phyloP scores from a whole-genome alignment of 495 filamentous ascomycete genomes.

The Barbatosphaeria neglecta region DNA sequence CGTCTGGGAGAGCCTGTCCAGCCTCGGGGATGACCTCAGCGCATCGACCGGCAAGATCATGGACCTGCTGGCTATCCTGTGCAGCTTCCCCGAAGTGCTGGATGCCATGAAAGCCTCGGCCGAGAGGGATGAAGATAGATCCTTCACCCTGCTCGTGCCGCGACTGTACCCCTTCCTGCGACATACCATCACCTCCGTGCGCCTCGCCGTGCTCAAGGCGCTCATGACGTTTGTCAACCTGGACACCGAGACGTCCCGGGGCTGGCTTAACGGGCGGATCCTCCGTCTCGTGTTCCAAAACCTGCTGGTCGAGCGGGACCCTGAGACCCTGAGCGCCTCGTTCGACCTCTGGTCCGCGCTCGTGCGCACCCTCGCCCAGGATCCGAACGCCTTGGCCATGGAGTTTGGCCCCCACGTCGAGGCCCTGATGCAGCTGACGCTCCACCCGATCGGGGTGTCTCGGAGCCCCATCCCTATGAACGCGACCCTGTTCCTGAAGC shows the following conservation, averaged over 20 bases:
- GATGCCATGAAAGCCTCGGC: slow-evolving; percentile 91
- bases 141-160: slow-evolving; percentile 84
- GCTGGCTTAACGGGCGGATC: slow-evolving; percentile 85
- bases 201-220: slow-evolving; percentile 83
- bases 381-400: slow-evolving; percentile 43
- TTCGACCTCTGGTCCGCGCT: slow-evolving; percentile 79
- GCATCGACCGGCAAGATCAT: slow-evolving; percentile 96
- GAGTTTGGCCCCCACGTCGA: slow-evolving; percentile 63
- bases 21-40: slow-evolving; percentile 88
- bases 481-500: slow-evolving; percentile 74
- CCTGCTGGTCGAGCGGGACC: slow-evolving; percentile 82
- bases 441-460: slow-evolving; percentile 85
- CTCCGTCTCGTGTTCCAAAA: slow-evolving; percentile 89
- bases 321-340: slow-evolving; percentile 60
- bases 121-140: slow-evolving; percentile 65
- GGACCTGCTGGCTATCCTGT: slow-evolving; percentile 92
- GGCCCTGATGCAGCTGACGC: slow-evolving; percentile 62
- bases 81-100: slow-evolving; percentile 84
- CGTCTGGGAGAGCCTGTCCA: slow-evolving; percentile 94
- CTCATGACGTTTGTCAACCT: slow-evolving; percentile 86
- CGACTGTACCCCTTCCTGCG: slow-evolving; percentile 91
- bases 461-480: slow-evolving; percentile 87
- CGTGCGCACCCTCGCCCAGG: slow-evolving; percentile 49
- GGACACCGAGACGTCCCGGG: slow-evolving; percentile 68
- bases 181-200: slow-evolving; percentile 92